Conservation (phyloP, 1,284 basidiomycete species). For the Pseudozyma sp. region DNA sequence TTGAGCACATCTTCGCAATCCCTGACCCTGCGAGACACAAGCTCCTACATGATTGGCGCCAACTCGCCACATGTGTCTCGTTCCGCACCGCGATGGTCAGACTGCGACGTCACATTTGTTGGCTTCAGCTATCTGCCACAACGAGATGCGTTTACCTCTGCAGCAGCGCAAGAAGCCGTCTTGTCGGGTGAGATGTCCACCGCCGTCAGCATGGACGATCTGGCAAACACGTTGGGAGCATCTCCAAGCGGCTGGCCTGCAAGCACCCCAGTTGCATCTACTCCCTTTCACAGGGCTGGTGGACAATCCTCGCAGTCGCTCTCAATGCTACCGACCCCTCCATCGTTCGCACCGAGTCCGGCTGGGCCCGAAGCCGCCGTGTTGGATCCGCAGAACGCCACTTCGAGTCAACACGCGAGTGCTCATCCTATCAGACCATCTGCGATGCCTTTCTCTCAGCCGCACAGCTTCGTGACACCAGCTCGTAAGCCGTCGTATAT, state of each 20-base stretch:
- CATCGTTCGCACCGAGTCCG: constrained; percentile 45
- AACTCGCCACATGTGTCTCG: constrained; percentile 23
- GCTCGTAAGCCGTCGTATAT: constrained; percentile 54
- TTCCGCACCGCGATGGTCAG: constrained; percentile 47
- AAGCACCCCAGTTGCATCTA: constrained; percentile 50
- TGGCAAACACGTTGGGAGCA: constrained; percentile 3
- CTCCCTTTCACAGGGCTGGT: constrained; percentile 35
- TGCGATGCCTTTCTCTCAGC: constrained; percentile 13
- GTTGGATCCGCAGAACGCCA: not conserved
- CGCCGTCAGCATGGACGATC: constrained; percentile 31
- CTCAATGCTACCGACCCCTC: constrained; percentile 40
- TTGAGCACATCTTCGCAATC: constrained; percentile 15
- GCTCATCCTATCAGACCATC: constrained; percentile 7
- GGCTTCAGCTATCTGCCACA: constrained; percentile 61
- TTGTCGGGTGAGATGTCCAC: constrained; percentile 40
- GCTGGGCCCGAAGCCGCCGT: constrained; percentile 1
- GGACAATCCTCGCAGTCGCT: constrained; percentile 22
- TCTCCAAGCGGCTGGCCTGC: constrained; percentile 27
- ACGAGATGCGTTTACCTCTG: constrained; percentile 30
- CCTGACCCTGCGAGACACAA: constrained; percentile 10
- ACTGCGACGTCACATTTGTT: constrained; percentile 54
- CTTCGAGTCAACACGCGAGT: not conserved
- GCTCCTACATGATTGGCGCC: constrained; percentile 1
- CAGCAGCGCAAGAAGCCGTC: not conserved
- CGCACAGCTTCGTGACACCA: constrained; percentile 56